These are phyloP conservation scores for Croton laevigatus DNA, from an alignment of 441 rosid genomes.

Conservation along the genomic window DNA sequence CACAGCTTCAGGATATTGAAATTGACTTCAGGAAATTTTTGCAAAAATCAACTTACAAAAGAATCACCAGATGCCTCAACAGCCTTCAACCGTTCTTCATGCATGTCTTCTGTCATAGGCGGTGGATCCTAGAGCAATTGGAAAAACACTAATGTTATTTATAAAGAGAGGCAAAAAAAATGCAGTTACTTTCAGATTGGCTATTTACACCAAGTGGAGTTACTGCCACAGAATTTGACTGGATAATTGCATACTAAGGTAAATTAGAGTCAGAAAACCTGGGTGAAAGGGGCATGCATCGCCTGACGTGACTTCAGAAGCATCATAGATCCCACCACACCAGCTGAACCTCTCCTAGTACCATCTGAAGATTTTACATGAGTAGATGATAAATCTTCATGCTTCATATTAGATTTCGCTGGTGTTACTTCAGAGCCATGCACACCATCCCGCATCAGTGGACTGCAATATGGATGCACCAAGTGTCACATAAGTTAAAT, in stretches of 20 bases:
- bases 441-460: conserved; percentile 36
- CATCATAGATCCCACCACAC: conserved; percentile 75
- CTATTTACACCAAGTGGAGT: no score
- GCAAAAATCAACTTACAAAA: conserved; percentile 56
- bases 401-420: conserved; percentile 31
- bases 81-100: conserved; percentile 94
- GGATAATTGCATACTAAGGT: conserved; percentile 6
- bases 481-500: conserved; percentile 13
- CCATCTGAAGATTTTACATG: conserved; percentile 38
- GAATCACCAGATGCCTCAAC: conserved; percentile 87
- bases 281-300: conserved; percentile 96
- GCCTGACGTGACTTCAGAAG: conserved; percentile 77
- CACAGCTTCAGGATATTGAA: conserved; percentile 3
- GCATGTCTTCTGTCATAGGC: conserved; percentile 99
- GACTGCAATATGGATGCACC: conserved; percentile 34
- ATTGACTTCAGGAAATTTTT: background rate
- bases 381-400: conserved; percentile 32
- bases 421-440: conserved; percentile 28
- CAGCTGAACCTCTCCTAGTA: conserved; percentile 85
- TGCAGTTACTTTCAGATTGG: no score
- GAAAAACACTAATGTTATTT: background rate
- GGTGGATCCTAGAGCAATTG: conserved; percentile 68
- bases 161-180: no score
- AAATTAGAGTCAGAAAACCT: conserved; percentile 44
- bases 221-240: conserved; percentile 5